These are phyloP conservation scores for Suillus subluteus DNA, from an alignment of 768 basidiomycete genomes.

Conservation along the genomic window DNA sequence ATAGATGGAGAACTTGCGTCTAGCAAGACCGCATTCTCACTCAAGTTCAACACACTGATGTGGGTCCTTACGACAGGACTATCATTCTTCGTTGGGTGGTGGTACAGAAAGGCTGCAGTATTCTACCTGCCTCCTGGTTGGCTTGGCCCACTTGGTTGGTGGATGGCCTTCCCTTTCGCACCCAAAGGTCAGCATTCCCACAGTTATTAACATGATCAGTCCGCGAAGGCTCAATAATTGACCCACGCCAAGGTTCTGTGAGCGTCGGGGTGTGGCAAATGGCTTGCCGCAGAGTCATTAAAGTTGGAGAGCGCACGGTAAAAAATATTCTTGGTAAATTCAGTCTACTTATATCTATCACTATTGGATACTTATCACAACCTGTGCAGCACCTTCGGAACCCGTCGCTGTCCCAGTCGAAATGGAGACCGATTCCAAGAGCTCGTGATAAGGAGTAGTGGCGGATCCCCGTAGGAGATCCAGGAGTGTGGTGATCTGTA, in stretches of 20 bases:
- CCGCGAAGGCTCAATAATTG: conserved; percentile 7
- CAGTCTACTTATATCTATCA: conserved; percentile 14
- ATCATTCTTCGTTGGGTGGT: conserved; percentile 87
- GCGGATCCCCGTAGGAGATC: conserved; percentile 9
- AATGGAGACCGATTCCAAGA: conserved; percentile 17
- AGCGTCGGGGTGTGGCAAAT: conserved; percentile 96
- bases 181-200: conserved; percentile 65
- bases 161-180: conserved; percentile 88
- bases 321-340: conserved; percentile 56
- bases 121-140: conserved; percentile 92
- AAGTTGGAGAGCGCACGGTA: conserved; percentile 72
- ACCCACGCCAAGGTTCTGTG: conserved; percentile 68
- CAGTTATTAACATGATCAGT: neutral
- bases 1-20: conserved; percentile 70
- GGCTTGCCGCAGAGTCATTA: conserved; percentile 87
- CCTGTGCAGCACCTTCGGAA: conserved; percentile 22
- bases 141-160: conserved; percentile 90
- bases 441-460: conserved; percentile 21
- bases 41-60: conserved; percentile 72
- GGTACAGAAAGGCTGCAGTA: conserved; percentile 87
- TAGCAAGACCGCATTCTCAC: conserved; percentile 61
- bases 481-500: conserved; percentile 17
- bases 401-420: conserved; percentile 24
- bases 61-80: conserved; percentile 89
- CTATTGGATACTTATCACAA: conserved; percentile 2